These are phyloP conservation scores for Saccharomycopsis phalli DNA, from an alignment of 1,139 yeast species.

Conservation along the genomic window DNA sequence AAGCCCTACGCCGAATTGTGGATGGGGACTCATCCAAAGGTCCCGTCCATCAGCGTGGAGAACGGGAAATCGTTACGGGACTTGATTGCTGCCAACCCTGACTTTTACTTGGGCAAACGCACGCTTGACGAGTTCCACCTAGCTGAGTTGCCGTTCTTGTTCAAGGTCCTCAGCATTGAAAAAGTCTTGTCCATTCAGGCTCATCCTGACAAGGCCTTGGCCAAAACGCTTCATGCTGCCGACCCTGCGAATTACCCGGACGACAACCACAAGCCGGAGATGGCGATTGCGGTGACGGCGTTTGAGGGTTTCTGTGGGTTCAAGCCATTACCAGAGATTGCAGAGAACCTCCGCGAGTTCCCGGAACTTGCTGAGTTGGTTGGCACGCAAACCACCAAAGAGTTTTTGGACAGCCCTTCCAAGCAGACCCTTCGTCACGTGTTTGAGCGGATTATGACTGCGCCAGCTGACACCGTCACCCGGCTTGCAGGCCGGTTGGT, in stretches of 20 bases:
- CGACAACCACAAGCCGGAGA: slow-evolving; percentile 97
- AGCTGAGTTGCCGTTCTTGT: slow-evolving; percentile 79
- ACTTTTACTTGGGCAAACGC: slow-evolving; percentile 43
- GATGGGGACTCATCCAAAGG: slow-evolving; percentile 98
- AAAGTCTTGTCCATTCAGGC: slow-evolving; percentile 95
- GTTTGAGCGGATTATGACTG: slow-evolving; percentile 76
- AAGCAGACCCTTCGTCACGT: slow-evolving; percentile 50
- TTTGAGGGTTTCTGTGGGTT: slow-evolving; percentile 98
- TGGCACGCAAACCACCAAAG: slow-evolving; percentile 47
- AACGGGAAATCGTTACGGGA: slow-evolving; percentile 54
- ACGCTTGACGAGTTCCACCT: slow-evolving; percentile 60
- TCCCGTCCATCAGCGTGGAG: slow-evolving; percentile 63
- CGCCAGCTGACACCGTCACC: slow-evolving; percentile 47
- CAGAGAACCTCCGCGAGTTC: slow-evolving; percentile 52
- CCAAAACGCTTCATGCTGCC: slow-evolving; percentile 58
- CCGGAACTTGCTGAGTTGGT: slow-evolving; percentile 70
- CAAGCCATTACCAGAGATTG: slow-evolving; percentile 77
- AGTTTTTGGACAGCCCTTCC: slow-evolving; percentile 33
- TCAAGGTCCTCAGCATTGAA: slow-evolving; percentile 85
- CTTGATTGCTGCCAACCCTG: slow-evolving; percentile 53
- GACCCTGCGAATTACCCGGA: slow-evolving; percentile 97
- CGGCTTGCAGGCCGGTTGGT: slow-evolving; percentile 54
- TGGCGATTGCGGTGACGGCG: slow-evolving; percentile 94
- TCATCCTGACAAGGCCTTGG: slow-evolving; percentile 89
- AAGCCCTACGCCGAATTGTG: slow-evolving; percentile 89